phyloP scores from a whole-genome alignment of 371 early-diverging fungal species.

The Mucor saturninus region DNA sequence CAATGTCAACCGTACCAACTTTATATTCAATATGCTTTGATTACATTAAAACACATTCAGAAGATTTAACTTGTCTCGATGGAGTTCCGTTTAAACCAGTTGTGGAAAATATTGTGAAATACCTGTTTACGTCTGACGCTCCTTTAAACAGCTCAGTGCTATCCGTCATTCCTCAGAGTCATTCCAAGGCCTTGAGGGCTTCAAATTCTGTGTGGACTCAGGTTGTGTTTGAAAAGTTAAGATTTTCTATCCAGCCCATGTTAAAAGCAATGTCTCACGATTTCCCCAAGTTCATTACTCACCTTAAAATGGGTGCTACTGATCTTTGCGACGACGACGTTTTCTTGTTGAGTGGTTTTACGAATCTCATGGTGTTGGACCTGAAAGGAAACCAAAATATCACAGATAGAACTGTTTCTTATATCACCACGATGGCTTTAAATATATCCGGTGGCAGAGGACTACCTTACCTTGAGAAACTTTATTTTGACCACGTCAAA shows the following conservation, averaged over 20 bases:
- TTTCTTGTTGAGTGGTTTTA: background rate
- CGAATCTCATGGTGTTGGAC: slow-evolving; percentile 13
- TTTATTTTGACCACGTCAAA: slow-evolving; percentile 12
- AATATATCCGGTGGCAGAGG: slow-evolving; percentile 1
- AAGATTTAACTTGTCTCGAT: slow-evolving; percentile 18
- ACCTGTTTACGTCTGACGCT: slow-evolving; percentile 11
- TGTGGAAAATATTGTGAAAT: slow-evolving; percentile 11
- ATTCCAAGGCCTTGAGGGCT: slow-evolving; percentile 13
- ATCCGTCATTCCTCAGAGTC: slow-evolving; percentile 13
- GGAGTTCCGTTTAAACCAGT: slow-evolving; percentile 25
- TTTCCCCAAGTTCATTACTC: slow-evolving; percentile 16
- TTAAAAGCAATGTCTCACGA: background rate
- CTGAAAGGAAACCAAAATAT: background rate
- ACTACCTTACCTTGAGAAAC: slow-evolving; percentile 12
- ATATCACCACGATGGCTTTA: slow-evolving; percentile 6
- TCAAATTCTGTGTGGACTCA: slow-evolving; percentile 10
- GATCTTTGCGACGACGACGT: slow-evolving; percentile 15
- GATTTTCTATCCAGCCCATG: background rate
- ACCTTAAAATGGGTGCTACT: slow-evolving; percentile 4
- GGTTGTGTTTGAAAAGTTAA: background rate
- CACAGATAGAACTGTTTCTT: slow-evolving; percentile 9
- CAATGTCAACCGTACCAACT: slow-evolving; percentile 9
- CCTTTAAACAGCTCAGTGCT: slow-evolving; percentile 18
- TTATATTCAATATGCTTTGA: slow-evolving; percentile 30
- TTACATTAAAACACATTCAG: slow-evolving; percentile 23